These are phyloP conservation scores for Lasiodiplodia citricola DNA, from an alignment of 2,329 filamentous ascomycete genomes.

Conservation along the genomic window DNA sequence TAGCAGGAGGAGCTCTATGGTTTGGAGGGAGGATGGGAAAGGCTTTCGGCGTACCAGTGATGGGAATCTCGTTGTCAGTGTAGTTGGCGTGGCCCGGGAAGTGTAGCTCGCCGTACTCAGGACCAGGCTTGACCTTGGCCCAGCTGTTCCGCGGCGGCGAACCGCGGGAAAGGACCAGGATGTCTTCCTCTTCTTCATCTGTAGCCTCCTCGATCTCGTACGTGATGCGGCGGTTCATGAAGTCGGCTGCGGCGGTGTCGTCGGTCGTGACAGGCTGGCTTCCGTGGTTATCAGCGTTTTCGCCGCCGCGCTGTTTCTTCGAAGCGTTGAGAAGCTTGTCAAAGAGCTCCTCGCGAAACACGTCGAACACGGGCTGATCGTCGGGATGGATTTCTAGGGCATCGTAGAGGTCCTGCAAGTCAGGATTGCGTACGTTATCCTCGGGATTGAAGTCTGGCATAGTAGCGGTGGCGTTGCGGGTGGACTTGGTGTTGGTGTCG, in stretches of 20 bases:
- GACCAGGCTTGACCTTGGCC: not conserved
- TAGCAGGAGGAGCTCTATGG: rapidly evolving
- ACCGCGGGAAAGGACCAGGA: not conserved
- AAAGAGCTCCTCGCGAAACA: not conserved
- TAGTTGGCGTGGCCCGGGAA: slow-evolving; percentile 3
- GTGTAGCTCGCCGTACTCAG: not conserved
- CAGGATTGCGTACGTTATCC: not conserved
- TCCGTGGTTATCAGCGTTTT: not conserved
- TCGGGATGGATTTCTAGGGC: not conserved
- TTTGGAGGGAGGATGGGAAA: not conserved
- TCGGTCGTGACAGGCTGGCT: not conserved
- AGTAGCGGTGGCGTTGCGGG: not conserved
- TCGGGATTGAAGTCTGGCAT: not conserved
- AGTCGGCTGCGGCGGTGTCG: not conserved
- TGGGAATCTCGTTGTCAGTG: not conserved
- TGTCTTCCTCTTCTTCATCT: not conserved
- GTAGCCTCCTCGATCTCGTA: not conserved
- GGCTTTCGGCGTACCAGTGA: not conserved
- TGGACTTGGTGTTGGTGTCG: not conserved
- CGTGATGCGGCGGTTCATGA: not conserved
- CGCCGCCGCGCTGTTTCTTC: not conserved
- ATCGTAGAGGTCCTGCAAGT: not conserved
- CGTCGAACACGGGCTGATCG: not conserved
- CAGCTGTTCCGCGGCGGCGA: not conserved
- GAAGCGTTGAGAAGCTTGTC: not conserved